A percentile compares a stretch with the other conserved stretches of the same genome.
phyloP scores from a whole-genome alignment of 352 stramenopile species.

The Globisporangium radiosum region DNA sequence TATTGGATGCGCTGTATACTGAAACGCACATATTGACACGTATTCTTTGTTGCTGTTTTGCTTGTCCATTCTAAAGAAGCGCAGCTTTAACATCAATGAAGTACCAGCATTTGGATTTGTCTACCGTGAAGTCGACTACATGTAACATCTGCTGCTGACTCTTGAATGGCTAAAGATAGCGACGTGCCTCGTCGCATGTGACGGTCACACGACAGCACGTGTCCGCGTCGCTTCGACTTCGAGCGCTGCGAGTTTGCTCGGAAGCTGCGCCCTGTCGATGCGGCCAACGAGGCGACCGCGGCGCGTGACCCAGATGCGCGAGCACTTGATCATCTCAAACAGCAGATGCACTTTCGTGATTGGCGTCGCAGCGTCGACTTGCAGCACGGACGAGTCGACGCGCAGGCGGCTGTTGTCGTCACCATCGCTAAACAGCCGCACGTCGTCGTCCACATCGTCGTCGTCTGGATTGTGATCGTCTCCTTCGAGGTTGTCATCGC shows the following conservation, averaged over 20 bases:
- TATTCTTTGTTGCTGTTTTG: too few species aligned
- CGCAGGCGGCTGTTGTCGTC: conserved; percentile 17
- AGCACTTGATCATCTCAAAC: conserved; percentile 73
- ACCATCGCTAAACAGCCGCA: conserved; percentile 17
- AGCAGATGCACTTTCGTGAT: conserved; percentile 63
- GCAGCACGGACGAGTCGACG: conserved; percentile 46
- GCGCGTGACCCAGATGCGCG: conserved; percentile 44
- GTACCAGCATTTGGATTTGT: too few species aligned
- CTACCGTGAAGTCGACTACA: too few species aligned
- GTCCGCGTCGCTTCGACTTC: not conserved
- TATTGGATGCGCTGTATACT: too few species aligned
- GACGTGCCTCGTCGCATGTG: not conserved
- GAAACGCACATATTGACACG: too few species aligned
- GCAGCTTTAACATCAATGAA: too few species aligned
- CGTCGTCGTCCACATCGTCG: not conserved
- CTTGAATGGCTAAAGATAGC: too few species aligned
- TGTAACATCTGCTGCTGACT: too few species aligned
- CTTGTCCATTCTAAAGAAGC: too few species aligned
- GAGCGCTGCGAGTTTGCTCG: conserved; percentile 27
- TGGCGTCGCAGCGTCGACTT: conserved; percentile 45
- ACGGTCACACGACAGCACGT: too few species aligned
- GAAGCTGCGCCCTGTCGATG: conserved; percentile 44
- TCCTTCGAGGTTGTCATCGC: too few species aligned
- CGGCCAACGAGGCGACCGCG: conserved; percentile 47
- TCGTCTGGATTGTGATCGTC: not conserved